A percentile compares a stretch with the other conserved stretches of the same genome.
Conservation (phyloP, 148 eudicot genomes). For the Rhododendron ovatum region DNA sequence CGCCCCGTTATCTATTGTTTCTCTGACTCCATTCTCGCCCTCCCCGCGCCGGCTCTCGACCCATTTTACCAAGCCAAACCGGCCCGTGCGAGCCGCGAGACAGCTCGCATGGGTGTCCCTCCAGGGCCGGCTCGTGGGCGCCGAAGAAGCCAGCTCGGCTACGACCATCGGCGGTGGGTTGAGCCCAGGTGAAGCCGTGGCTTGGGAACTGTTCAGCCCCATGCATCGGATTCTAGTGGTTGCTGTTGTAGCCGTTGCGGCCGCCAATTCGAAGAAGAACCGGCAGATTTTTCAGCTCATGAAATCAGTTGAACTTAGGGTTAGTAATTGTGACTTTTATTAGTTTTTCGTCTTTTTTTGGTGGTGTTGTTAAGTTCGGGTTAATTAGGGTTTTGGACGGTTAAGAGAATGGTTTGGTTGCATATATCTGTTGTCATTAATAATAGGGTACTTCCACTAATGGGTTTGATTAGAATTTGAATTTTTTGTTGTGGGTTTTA, state of each 20-base stretch:
- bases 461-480: not conserved
- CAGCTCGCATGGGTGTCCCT: conserved; percentile 69
- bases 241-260: conserved; percentile 69
- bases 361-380: not conserved
- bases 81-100: conserved; percentile 33
- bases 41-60: conserved; percentile 64
- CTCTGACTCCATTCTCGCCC: conserved; percentile 28
- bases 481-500: not conserved
- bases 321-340: conserved; percentile 22
- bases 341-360: not conserved
- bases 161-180: conserved; percentile 40
- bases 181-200: conserved; percentile 40
- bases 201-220: conserved; percentile 83
- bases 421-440: not conserved
- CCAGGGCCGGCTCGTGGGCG: conserved; percentile 72
- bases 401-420: not conserved
- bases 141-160: conserved; percentile 72
- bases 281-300: conserved; percentile 46
- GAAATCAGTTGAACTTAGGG: conserved; percentile 69
- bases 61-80: conserved; percentile 47
- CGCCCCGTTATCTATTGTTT: not conserved
- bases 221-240: conserved; percentile 67
- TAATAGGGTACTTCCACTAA: not conserved
- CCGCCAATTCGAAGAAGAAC: conserved; percentile 45
- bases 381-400: not conserved